Percentiles rank a stretch among this genome's conserved stretches.
Evolutionary conservation across 208 protist genomes (phyloP).

Genomic region (Crithidia fasciculata): DNA sequence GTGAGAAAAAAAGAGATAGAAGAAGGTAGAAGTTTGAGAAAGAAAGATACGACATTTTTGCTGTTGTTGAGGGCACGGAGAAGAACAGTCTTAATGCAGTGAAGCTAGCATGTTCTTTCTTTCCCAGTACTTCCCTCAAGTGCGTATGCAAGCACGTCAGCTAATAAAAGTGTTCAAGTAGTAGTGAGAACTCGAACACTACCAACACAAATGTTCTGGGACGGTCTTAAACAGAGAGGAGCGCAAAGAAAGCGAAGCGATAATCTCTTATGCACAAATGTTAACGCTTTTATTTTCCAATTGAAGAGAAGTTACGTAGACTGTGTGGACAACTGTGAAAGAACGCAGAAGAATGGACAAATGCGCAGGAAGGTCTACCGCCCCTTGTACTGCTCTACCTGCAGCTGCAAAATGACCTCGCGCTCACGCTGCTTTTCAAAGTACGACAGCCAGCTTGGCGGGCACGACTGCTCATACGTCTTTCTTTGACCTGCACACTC

Average conservation of each 20-base stretch:
- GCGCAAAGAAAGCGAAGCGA: too few relatives aligned
- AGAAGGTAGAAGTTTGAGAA: background rate
- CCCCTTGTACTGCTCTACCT: conserved; percentile 70
- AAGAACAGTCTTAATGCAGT: too few relatives aligned
- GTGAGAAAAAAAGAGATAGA: background rate
- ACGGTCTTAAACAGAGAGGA: too few relatives aligned
- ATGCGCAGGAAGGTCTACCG: conserved; percentile 6
- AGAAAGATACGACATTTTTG: too few relatives aligned
- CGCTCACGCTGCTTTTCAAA: conserved; percentile 87
- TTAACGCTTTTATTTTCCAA: background rate
- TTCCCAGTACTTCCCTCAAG: too few relatives aligned
- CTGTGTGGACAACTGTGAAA: conserved; percentile 5
- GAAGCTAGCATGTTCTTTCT: too few relatives aligned
- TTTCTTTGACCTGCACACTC: conserved; percentile 56
- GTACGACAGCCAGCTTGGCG: conserved; percentile 77
- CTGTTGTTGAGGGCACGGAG: too few relatives aligned
- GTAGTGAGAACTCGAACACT: too few relatives aligned
- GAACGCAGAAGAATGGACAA: conserved; percentile 13
- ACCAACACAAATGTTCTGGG: too few relatives aligned
- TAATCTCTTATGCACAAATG: too few relatives aligned
- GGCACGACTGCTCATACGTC: conserved; percentile 59
- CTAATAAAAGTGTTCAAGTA: too few relatives aligned
- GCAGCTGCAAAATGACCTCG: conserved; percentile 80
- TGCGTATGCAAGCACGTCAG: too few relatives aligned
- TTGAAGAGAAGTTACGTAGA: background rate